Base-by-base conservation (phyloP, 257 asterid genomes). In the Solanum lycopersicoides region DNA sequence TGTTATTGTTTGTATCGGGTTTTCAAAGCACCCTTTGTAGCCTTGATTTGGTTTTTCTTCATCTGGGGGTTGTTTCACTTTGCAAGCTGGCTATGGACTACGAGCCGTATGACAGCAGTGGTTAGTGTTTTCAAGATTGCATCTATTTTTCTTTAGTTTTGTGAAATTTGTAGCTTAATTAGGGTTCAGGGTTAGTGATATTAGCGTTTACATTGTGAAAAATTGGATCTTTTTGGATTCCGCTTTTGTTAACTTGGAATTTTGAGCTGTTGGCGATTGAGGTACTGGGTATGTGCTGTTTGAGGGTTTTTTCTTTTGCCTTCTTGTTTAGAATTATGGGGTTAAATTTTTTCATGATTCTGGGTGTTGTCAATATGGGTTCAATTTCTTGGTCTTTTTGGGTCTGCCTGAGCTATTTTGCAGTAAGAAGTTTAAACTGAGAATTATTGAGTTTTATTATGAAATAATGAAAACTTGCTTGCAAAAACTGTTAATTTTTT, bases 21-120 rank as follows among this genome's bases (percentile, higher is more conserved):
- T 76, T 42, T 41, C 23, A 42, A 42, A 42, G 83, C 14, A 76
- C 60, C 83, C 83, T 76, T 44, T 77, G 15, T 45, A 80, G 42
- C 25, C 20, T 80, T 77, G 83, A 77, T 77, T 76, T 15, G 66
- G 10, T 45, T 25, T 80, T 42, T 76, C 12, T n/a, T 39, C 21
- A 75, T 75, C 83, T 75, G 56, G 60, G 35, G 47, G 47, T 71
- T 47, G 53, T 15, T 72, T 73, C 47, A 73, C 73, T 77, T 18
- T 73, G 72, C 88, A 73, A 86, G 50, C 88, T 86, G 95, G 97
- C 95, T 91, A 96, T 96, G 99, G 92, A 92, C 85, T 92, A 89
- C 89, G 89, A 86, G 44, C 90, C 94, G 42, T 92, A 88, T 25
- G 94, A 92, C 69, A 92, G 92, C 83, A 86, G 88, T 60, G 88